A percentile compares a stretch with the other conserved stretches of the same genome.
phyloP scores from a whole-genome alignment of 768 basidiomycete genomes.

The Tylopilus plumbeoviolaceoides region DNA sequence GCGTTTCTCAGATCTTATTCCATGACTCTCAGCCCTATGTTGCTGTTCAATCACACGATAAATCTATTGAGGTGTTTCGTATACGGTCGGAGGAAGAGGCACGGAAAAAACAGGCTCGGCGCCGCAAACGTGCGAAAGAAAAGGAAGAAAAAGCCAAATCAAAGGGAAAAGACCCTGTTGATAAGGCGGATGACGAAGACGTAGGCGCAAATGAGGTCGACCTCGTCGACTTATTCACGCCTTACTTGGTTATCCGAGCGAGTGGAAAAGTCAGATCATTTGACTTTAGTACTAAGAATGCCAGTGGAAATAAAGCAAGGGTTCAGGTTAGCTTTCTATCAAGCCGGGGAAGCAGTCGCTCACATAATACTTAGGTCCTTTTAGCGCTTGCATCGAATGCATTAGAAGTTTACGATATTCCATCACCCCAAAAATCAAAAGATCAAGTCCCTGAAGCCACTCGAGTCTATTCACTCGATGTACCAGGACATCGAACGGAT shows the following conservation, averaged over 20 bases:
- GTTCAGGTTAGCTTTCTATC: conserved; percentile 50
- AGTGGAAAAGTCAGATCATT: conserved; percentile 89
- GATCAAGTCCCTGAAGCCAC: conserved; percentile 60
- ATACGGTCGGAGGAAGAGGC: conserved; percentile 88
- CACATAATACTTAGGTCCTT: conserved; percentile 52
- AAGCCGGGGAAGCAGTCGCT: background rate
- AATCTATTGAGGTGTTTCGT: conserved; percentile 87
- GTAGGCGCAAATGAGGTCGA: conserved; percentile 42
- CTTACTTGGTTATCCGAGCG: conserved; percentile 78
- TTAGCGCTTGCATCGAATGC: conserved; percentile 82
- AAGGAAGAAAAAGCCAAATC: conserved; percentile 56
- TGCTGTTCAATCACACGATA: conserved; percentile 90
- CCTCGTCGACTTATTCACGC: conserved; percentile 76
- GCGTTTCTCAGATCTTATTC: conserved; percentile 83
- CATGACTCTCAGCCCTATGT: conserved; percentile 79
- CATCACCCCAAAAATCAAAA: conserved; percentile 69
- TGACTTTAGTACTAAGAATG: conserved; percentile 55
- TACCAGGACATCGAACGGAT: conserved; percentile 92
- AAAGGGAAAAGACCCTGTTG: conserved; percentile 30
- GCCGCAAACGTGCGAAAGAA: conserved; percentile 83
- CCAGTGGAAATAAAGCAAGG: conserved; percentile 42
- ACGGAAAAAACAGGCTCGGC: conserved; percentile 78
- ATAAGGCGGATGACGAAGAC: conserved; percentile 30
- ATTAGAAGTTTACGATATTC: conserved; percentile 83
- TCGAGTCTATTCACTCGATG: conserved; percentile 70